Conservation (phyloP, 768 basidiomycete genomes). For the Leccinum boreale region DNA sequence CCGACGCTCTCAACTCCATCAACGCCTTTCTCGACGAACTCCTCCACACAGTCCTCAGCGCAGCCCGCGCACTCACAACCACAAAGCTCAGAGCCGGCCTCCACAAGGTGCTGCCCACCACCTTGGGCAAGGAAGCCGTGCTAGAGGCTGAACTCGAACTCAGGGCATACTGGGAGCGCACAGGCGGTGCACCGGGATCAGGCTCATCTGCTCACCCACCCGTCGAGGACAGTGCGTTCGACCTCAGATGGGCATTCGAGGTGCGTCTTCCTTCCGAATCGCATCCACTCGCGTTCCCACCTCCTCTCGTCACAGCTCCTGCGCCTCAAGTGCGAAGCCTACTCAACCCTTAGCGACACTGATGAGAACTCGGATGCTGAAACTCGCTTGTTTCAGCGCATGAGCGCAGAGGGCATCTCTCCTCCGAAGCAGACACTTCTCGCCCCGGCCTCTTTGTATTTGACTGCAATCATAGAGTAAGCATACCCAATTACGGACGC, state of each 20-base stretch:
- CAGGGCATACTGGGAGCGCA: slow-evolving; percentile 84
- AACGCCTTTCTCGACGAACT: slow-evolving; percentile 86
- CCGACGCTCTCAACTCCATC: slow-evolving; percentile 72
- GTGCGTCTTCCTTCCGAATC: slow-evolving; percentile 34
- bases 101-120: slow-evolving; percentile 69
- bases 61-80: slow-evolving; percentile 66
- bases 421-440: slow-evolving; percentile 54
- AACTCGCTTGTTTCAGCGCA: slow-evolving; percentile 57
- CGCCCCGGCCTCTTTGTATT: slow-evolving; percentile 82
- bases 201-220: slow-evolving; percentile 25
- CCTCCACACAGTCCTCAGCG: slow-evolving; percentile 65
- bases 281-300: not conserved
- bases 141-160: slow-evolving; percentile 92
- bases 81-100: slow-evolving; percentile 71
- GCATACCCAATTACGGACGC: slow-evolving; percentile 33
- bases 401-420: slow-evolving; percentile 49
- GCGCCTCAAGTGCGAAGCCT: slow-evolving; percentile 83
- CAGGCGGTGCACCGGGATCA: slow-evolving; percentile 36
- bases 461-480: slow-evolving; percentile 92
- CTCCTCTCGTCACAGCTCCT: slow-evolving; percentile 49
- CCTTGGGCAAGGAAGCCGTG: slow-evolving; percentile 87
- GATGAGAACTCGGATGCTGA: slow-evolving; percentile 74
- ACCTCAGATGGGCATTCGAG: slow-evolving; percentile 74
- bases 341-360: slow-evolving; percentile 78
- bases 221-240: slow-evolving; percentile 58